Base-by-base conservation (phyloP, 768 basidiomycete species). In the Chiua virens region DNA sequence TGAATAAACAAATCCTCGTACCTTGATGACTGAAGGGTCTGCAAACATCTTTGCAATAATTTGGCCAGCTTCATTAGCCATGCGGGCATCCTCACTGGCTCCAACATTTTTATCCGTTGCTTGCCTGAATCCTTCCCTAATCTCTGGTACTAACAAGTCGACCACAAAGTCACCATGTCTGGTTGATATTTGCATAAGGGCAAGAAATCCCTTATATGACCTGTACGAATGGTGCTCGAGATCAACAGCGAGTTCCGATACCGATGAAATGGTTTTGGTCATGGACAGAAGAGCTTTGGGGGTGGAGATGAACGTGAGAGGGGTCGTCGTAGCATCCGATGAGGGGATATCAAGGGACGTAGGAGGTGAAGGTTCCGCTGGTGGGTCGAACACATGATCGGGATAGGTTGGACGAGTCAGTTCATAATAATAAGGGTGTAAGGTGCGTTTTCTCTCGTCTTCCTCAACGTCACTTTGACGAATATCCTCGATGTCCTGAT, bases 161-260 rank as follows among this genome's bases (percentile, higher is more conserved):
- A 99, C 78, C 15, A 99, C 77, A 72, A 84, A 99, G 65, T 99
- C 96, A 53, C 82, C 78, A 7, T 84, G 78, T 47, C 93, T 73
- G 9, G 89, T 92, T 59, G 89, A 89, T 53, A 95, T 79, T 67
- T 96, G 93, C 85, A 98, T 96, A 49, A 99, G 73, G 63, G 94
- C 97, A 22, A 97, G 77, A 61, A 98, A 92, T 3, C 97, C 96
- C 11, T 70, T 68, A 65, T 88, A 98, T 5, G 87, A 84, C 34
- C 94, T 79, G 60, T 88, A 90, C 54, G 81, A 87, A 75, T 98
- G 94, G 64, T 98, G 89, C 71, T 99, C 96, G 25, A 99, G 73
- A 70, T 99, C 97, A 22, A 99, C 79, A 0, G 97, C 96, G 47
- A 98, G 83, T 67, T 96, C 94, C 22, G 70, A 71, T n/a, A 76